phyloP scores from a whole-genome alignment of 2,329 filamentous ascomycete species.

The Trichoderma guizhouense region DNA sequence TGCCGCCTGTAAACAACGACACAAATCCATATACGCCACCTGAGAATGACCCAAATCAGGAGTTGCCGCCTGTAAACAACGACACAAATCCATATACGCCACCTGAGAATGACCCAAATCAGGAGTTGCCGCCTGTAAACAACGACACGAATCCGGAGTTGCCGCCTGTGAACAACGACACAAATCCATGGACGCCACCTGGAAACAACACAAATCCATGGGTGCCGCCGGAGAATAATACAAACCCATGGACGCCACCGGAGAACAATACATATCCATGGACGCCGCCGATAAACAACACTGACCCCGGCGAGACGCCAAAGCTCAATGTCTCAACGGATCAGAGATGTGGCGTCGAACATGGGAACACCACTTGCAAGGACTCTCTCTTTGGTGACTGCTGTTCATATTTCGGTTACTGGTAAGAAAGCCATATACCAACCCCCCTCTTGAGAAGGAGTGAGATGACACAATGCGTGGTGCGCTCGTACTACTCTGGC shows the following conservation, averaged over 20 bases:
- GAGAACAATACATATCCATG: not conserved
- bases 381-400: slow-evolving; percentile 37
- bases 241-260: not conserved
- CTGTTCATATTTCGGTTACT: slow-evolving; percentile 42
- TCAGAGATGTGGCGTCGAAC: slow-evolving; percentile 35
- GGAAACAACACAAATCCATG: not conserved
- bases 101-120: not conserved
- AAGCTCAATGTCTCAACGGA: slow-evolving; percentile 31
- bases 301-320: slow-evolving; percentile 10
- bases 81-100: not conserved
- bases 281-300: not conserved
- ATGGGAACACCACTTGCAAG: slow-evolving; percentile 32
- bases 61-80: not conserved
- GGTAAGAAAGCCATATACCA: slow-evolving; percentile 29
- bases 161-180: not conserved
- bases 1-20: not conserved
- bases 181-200: not conserved
- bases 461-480: not conserved
- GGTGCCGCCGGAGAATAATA: not conserved
- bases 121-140: not conserved
- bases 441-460: not conserved
- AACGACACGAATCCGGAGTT: slow-evolving; percentile 5
- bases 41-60: slow-evolving; percentile 29
- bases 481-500: not conserved
- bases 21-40: slow-evolving; percentile 24